Evolutionary conservation across 2,329 filamentous ascomycete genomes (phyloP).

Genomic region (Phyllosticta citribraziliensis): DNA sequence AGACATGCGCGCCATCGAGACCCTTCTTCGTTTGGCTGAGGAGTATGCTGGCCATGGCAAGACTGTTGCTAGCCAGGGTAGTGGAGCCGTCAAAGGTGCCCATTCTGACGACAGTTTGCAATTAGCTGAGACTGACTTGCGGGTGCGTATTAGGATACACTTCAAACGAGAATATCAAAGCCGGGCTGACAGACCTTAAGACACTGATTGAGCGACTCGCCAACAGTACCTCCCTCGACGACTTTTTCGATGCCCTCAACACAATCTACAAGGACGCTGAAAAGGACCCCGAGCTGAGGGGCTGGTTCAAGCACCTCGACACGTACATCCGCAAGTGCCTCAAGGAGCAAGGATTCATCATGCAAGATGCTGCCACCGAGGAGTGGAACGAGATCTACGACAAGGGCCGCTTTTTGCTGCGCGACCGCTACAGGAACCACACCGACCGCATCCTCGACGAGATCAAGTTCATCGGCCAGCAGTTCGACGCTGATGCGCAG

Average conservation of each 20-base stretch:
- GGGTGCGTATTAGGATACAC: slow-evolving; percentile 44
- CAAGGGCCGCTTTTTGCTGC: slow-evolving; percentile 73
- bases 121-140: slow-evolving; percentile 68
- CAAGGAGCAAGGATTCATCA: slow-evolving; percentile 81
- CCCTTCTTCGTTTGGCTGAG: slow-evolving; percentile 74
- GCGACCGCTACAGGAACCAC: slow-evolving; percentile 77
- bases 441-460: slow-evolving; percentile 83
- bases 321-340: slow-evolving; percentile 72
- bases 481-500: slow-evolving; percentile 80
- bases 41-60: slow-evolving; percentile 70
- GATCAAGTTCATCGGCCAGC: slow-evolving; percentile 76
- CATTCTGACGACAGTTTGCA: slow-evolving; percentile 54
- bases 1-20: slow-evolving; percentile 83
- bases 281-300: slow-evolving; percentile 71
- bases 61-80: slow-evolving; percentile 52
- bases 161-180: slow-evolving; percentile 19
- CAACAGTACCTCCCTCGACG: slow-evolving; percentile 82
- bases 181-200: slow-evolving; percentile 47
- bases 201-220: slow-evolving; percentile 90
- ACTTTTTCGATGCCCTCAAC: slow-evolving; percentile 76
- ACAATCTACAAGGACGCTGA: slow-evolving; percentile 82
- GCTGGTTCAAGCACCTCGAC: slow-evolving; percentile 79
- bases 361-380: slow-evolving; percentile 67
- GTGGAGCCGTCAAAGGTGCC: slow-evolving; percentile 62
- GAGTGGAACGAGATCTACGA: slow-evolving; percentile 84